Evolutionary conservation across 1,284 basidiomycete species (phyloP), one percentile per base, ranked within the genome.

Genomic region (Ceratobasidium sp.): DNA sequence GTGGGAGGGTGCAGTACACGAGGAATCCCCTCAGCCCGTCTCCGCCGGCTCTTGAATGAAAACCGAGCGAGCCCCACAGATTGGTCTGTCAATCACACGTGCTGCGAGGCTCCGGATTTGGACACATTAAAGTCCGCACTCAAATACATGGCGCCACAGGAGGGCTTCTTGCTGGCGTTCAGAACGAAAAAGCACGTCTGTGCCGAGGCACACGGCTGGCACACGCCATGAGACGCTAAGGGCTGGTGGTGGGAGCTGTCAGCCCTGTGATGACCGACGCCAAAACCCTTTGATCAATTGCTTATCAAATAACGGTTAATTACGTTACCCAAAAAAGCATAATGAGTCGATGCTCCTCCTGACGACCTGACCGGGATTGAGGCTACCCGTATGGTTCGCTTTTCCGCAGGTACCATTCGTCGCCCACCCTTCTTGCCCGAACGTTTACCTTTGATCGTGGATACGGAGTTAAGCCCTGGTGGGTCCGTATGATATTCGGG

Each of bases 11-110:
- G 4, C 62, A 74, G 70, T 16, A 52, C 50, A 60, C 41, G 57
- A 59, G 46, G 54, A 52, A 20, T 62, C 27, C 46, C 20, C 57
- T 38, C 59, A 50, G 59, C 46, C 20, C 18, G 2, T 60, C 69
- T 38, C 35, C 69, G n/a, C 57, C 20, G 70, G 70, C 59, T 74
- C 48, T 74, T 74, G 55, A 74, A 35, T 7, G 7, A 73, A 73
- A 59, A 27, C 35, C 20, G n/a, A n/a, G 35, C 16, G 48, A n/a
- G 54, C 44, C 57, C 57, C 14, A 27, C 35, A 38, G 27, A 41
- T 27, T 27, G 54, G 55, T 46, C 70, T 74, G 70, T 74, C 70
- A 74, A 64, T 35, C 59, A 38, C 70, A 74, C 70, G 70, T 74
- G 70, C 41, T 33, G 41, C 38, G n/a, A 50, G 38, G 44, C 30